phyloP scores from a whole-genome alignment of 2,329 filamentous ascomycete genomes.

The Berkeleyomyces rouxiae region DNA sequence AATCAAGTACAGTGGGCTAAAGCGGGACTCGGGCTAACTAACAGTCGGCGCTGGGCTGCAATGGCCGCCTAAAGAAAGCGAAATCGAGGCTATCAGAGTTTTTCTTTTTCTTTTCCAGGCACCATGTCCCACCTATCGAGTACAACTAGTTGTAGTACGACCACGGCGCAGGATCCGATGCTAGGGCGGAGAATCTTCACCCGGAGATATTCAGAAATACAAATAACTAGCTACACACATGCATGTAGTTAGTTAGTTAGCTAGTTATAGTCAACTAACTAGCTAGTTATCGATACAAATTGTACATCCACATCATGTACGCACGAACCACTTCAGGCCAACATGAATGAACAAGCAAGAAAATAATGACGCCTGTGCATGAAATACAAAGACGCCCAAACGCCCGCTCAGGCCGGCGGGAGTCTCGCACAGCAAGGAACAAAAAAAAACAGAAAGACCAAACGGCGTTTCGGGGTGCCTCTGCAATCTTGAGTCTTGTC shows the following conservation, averaged over 20 bases:
- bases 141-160: not conserved
- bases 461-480: not conserved
- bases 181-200: not conserved
- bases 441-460: not conserved
- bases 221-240: not conserved
- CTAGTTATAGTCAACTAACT: too few species aligned
- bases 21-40: too few species aligned
- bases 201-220: not conserved
- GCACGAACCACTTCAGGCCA: not conserved
- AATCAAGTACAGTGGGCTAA: too few species aligned
- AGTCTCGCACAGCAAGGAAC: not conserved
- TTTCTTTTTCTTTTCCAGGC: not conserved
- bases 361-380: not conserved
- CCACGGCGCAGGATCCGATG: not conserved
- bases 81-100: not conserved
- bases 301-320: not conserved
- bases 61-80: too few species aligned
- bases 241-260: not conserved
- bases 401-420: not conserved
- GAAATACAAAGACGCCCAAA: not conserved
- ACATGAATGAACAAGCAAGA: not conserved
- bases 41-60: too few species aligned
- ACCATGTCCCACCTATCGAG: not conserved
- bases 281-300: too few species aligned
- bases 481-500: too few species aligned